Evolutionary conservation across 345 rosid genomes (phyloP).

Genomic region (Moricandia arvensis): DNA sequence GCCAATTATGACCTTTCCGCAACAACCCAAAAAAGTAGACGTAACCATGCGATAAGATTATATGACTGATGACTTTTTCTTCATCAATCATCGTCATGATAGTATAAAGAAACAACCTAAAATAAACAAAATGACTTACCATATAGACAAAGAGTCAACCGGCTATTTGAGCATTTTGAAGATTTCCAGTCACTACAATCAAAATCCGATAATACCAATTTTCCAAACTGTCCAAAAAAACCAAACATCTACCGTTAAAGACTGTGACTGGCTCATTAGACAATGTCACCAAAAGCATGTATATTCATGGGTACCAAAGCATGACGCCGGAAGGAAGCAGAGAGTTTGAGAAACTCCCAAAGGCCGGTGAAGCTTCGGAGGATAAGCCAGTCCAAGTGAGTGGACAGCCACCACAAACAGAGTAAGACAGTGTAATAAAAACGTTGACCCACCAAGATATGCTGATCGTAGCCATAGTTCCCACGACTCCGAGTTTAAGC

Average conservation of each 20-base stretch:
- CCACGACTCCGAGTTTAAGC: slow-evolving; percentile 47
- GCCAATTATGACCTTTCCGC: not conserved
- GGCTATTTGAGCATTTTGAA: slow-evolving; percentile 75
- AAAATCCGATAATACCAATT: slow-evolving; percentile 83
- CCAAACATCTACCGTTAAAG: not conserved
- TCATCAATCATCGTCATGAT: not conserved
- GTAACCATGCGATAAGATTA: not conserved
- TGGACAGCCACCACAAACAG: slow-evolving; percentile 50
- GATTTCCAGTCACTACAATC: slow-evolving; percentile 83
- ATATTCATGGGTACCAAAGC: slow-evolving; percentile 51
- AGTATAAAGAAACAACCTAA: not conserved
- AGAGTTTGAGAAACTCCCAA: slow-evolving; percentile 58
- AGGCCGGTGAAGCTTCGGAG: slow-evolving; percentile 52
- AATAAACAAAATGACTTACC: slow-evolving; percentile 41
- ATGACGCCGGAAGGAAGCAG: slow-evolving; percentile 73
- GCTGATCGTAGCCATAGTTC: slow-evolving; percentile 52
- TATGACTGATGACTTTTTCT: slow-evolving; percentile 8
- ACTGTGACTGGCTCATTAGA: not conserved
- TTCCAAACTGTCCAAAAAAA: slow-evolving; percentile 66
- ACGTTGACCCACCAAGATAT: slow-evolving; percentile 61
- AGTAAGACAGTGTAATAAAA: slow-evolving; percentile 37
- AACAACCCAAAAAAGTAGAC: not conserved
- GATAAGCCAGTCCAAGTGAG: slow-evolving; percentile 65
- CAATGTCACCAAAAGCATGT: not conserved
- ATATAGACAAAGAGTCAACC: slow-evolving; percentile 84